Evolutionary conservation across 1,284 basidiomycete species (phyloP).

Genomic region (Cutaneotrichosporon cavernicola): DNA sequence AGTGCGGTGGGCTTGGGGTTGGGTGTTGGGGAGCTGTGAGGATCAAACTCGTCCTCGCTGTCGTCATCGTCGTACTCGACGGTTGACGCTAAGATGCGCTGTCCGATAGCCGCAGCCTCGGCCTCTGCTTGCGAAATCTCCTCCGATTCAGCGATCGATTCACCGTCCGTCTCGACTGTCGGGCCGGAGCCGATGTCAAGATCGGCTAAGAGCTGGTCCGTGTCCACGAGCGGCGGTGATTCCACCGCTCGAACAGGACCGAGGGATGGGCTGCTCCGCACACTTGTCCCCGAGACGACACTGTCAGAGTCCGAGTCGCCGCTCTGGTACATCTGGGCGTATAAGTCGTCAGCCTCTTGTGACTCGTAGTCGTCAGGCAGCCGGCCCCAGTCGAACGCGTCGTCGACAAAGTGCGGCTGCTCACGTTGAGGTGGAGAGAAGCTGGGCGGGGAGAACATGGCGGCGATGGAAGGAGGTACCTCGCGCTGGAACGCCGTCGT

Average conservation of each 20-base stretch:
- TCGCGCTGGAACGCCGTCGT: conserved; percentile 8
- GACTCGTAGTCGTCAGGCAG: conserved; percentile 45
- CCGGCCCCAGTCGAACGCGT: conserved; percentile 40
- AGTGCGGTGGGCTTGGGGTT: not conserved
- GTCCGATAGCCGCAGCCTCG: conserved; percentile 19
- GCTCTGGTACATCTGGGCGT: not conserved
- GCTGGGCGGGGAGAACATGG: conserved; percentile 20
- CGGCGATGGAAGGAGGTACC: conserved; percentile 15
- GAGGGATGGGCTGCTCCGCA: conserved; percentile 5
- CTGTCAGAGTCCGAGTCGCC: not conserved
- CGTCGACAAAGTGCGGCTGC: conserved; percentile 15
- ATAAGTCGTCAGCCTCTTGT: conserved; percentile 40
- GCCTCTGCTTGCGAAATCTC: conserved; percentile 19
- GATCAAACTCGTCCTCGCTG: conserved; percentile 10
- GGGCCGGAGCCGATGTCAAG: conserved; percentile 7
- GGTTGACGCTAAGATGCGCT: conserved; percentile 25
- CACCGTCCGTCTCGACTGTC: not conserved
- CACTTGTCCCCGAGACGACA: not conserved
- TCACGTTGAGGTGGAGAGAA: not conserved
- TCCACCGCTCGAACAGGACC: not conserved
- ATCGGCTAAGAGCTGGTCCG: conserved; percentile 14
- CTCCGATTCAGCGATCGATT: conserved; percentile 20
- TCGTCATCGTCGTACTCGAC: conserved; percentile 25
- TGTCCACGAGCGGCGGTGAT: conserved; percentile 19
- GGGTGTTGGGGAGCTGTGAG: conserved; percentile 7